Percentiles rank a stretch among this genome's conserved stretches.
Conservation (phyloP, 768 basidiomycete species). For the Omphalotus guepiniiformis region DNA sequence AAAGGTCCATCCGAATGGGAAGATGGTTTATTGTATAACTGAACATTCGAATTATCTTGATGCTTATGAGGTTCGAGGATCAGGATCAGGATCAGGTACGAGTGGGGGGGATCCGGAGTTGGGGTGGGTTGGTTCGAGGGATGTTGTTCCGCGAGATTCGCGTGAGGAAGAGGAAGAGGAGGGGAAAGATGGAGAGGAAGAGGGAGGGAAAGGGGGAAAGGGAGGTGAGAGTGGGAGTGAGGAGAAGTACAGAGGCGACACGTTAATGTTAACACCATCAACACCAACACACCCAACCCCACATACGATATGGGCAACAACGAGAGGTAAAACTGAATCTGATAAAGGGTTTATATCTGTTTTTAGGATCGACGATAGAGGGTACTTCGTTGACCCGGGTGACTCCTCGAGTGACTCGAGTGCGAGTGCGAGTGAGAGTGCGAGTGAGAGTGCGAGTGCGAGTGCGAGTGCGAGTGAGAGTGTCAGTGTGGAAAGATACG, state of each 20-base stretch:
- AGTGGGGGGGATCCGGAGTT: neutral
- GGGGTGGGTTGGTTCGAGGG: slow-evolving; percentile 15
- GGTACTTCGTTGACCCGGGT: slow-evolving; percentile 23
- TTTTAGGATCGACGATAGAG: slow-evolving; percentile 37
- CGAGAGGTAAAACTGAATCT: slow-evolving; percentile 34
- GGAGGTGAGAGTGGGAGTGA: no score
- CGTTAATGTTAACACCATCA: slow-evolving; percentile 37
- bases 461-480: slow-evolving; percentile 15
- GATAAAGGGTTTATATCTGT: slow-evolving; percentile 40
- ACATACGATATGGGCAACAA: slow-evolving; percentile 41
- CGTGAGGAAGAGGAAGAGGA: slow-evolving; percentile 8
- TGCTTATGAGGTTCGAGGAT: no score
- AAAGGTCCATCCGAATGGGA: slow-evolving; percentile 49
- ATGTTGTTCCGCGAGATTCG: slow-evolving; percentile 19
- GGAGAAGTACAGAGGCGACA: slow-evolving; percentile 49
- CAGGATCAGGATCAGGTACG: neutral
- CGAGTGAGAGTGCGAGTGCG: slow-evolving; percentile 2
- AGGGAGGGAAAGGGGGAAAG: no score
- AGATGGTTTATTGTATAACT: slow-evolving; percentile 46
- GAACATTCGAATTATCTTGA: slow-evolving; percentile 40
- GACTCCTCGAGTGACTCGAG: neutral
- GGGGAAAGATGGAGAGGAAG: no score
- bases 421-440: neutral
- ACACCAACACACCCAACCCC: slow-evolving; percentile 32
- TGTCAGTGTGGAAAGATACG: slow-evolving; percentile 29